Evolutionary conservation across 169 alveolate species (phyloP).

Genomic region (Babesia bigemina): DNA sequence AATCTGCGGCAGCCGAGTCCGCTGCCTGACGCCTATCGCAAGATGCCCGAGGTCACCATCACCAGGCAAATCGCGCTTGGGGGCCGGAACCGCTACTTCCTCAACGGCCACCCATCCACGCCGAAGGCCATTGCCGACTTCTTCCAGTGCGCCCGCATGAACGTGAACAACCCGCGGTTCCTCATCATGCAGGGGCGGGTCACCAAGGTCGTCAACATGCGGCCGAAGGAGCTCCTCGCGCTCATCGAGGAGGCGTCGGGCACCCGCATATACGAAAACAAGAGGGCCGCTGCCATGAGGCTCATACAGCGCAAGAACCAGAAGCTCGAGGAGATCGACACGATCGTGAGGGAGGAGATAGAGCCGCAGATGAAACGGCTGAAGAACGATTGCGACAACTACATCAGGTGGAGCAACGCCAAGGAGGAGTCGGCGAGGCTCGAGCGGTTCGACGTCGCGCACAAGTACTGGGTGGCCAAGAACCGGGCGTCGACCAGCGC

Average conservation of each 20-base stretch:
- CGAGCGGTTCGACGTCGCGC: conserved; percentile 68
- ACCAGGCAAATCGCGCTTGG: conserved; percentile 92
- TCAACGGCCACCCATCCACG: conserved; percentile 93
- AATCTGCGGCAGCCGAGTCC: conserved; percentile 83
- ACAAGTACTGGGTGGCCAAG: conserved; percentile 73
- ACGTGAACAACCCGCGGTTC: conserved; percentile 98
- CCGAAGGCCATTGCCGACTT: conserved; percentile 91
- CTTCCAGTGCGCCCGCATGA: conserved; percentile 93
- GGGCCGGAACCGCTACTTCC: conserved; percentile 92
- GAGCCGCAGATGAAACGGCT: conserved; percentile 88
- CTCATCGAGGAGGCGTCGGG: conserved; percentile 98
- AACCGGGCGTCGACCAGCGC: conserved; percentile 12
- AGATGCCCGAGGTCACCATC: conserved; percentile 87
- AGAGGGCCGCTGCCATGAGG: conserved; percentile 90
- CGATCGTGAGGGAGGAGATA: conserved; percentile 88
- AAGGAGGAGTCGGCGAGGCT: conserved; percentile 73
- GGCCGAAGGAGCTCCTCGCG: conserved; percentile 94
- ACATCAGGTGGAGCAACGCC: conserved; percentile 68
- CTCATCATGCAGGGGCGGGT: conserved; percentile 97
- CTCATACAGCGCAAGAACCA: conserved; percentile 89
- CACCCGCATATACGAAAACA: conserved; percentile 93
- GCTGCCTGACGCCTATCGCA: conserved; percentile 83
- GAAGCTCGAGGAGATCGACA: conserved; percentile 88
- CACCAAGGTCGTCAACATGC: conserved; percentile 97
- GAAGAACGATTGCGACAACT: conserved; percentile 83